Evolutionary conservation across 176 grass and related monocot species (phyloP).

Genomic region (Musa schizocarpa): DNA sequence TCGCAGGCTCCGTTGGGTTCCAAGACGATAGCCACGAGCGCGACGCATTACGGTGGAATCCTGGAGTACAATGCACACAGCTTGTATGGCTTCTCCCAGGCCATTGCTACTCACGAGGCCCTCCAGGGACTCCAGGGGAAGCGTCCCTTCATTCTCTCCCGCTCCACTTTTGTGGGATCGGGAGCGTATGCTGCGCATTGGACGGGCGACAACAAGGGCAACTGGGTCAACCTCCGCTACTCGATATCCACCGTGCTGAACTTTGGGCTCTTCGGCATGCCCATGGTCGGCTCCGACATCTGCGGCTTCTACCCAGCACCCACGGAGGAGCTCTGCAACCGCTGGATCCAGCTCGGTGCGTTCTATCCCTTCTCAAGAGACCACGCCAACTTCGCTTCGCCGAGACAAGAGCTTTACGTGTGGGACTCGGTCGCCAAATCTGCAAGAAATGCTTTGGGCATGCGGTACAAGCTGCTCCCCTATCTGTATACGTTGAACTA

Average conservation of each 20-base stretch:
- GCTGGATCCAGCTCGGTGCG: conserved; percentile 89
- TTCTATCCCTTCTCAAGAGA: conserved; percentile 97
- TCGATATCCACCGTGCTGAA: conserved; percentile 78
- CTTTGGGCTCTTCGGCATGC: conserved; percentile 93
- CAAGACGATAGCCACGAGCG: conserved; percentile 86
- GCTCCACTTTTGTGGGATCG: conserved; percentile 72
- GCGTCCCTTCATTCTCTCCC: conserved; percentile 76
- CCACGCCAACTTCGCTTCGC: conserved; percentile 84
- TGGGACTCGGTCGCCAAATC: conserved; percentile 81
- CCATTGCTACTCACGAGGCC: conserved; percentile 69
- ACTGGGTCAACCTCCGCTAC: conserved; percentile 76
- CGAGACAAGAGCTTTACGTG: conserved; percentile 71
- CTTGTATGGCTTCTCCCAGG: conserved; percentile 83
- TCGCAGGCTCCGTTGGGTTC: conserved; percentile 46
- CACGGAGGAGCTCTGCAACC: conserved; percentile 77
- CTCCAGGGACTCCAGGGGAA: conserved; percentile 62
- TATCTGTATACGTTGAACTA: conserved; percentile 86
- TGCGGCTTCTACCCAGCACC: conserved; percentile 81
- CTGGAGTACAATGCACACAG: conserved; percentile 90
- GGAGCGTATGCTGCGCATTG: conserved; percentile 72
- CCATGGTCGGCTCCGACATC: conserved; percentile 82
- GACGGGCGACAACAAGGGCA: conserved; percentile 95
- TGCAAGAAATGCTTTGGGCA: conserved; percentile 58
- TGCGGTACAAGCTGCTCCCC: conserved; percentile 67
- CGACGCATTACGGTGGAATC: conserved; percentile 60